These are phyloP conservation scores for Phytophthora meadii DNA, from an alignment of 352 stramenopile genomes.

Conservation along the genomic window DNA sequence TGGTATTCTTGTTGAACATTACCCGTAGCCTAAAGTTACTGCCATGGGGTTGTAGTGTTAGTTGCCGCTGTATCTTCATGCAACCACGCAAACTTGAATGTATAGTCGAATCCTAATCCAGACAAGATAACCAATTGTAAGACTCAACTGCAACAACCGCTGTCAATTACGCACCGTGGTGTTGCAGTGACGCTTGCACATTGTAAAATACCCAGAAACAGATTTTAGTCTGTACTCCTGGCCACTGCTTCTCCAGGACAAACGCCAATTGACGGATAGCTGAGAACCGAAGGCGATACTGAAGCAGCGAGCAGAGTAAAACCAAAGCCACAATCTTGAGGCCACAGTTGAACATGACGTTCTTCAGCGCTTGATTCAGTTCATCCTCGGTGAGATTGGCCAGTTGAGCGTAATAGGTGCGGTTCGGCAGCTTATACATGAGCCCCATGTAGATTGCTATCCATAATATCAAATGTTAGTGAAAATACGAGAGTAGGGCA, in stretches of 20 bases:
- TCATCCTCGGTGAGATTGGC: conserved; percentile 18
- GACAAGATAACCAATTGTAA: background rate
- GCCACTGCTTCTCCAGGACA: conserved; percentile 40
- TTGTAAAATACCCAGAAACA: conserved; percentile 47
- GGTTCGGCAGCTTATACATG: conserved; percentile 34
- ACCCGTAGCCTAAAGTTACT: background rate
- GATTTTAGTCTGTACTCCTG: conserved; percentile 38
- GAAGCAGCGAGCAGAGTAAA: conserved; percentile 11
- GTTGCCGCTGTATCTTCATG: background rate
- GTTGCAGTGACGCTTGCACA: conserved; percentile 32
- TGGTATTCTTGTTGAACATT: no score
- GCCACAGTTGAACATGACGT: conserved; percentile 27
- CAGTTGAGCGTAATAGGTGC: conserved; percentile 30
- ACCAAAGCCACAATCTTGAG: conserved; percentile 27
- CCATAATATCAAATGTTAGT: background rate
- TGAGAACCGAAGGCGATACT: conserved; percentile 17
- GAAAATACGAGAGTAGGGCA: background rate
- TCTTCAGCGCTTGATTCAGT: conserved; percentile 18
- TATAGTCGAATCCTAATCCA: conserved; percentile 18
- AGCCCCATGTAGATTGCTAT: conserved; percentile 28
- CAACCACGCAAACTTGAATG: conserved; percentile 16
- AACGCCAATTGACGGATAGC: conserved; percentile 44
- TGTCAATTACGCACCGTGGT: conserved; percentile 29
- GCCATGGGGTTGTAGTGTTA: conserved; percentile 4
- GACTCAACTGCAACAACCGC: background rate